phyloP scores from a whole-genome alignment of 1,139 yeast genomes.

The Suhomyces bolitotheri region DNA sequence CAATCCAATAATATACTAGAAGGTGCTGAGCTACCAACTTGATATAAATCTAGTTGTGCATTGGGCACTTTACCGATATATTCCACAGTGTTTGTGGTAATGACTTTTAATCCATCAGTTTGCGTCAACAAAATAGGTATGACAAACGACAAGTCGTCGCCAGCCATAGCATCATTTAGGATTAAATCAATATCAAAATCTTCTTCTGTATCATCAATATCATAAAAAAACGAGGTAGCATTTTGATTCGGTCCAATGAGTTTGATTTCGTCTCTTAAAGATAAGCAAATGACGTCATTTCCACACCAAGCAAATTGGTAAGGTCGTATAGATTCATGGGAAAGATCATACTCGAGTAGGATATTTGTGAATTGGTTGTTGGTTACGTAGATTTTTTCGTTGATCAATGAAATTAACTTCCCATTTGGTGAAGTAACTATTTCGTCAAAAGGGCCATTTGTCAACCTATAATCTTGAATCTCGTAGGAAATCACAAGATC shows the following conservation, averaged over 20 bases:
- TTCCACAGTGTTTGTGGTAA: constrained; percentile 60
- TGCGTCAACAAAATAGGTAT: constrained; percentile 51
- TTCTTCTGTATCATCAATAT: constrained; percentile 35
- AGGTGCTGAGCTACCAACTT: constrained; percentile 81
- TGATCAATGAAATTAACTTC: constrained; percentile 59
- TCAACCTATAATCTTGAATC: constrained; percentile 36
- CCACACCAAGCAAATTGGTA: constrained; percentile 78
- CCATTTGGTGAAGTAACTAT: constrained; percentile 62
- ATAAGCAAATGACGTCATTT: constrained; percentile 70
- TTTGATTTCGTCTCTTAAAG: constrained; percentile 63
- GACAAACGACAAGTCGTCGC: constrained; percentile 30
- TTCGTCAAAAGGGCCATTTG: constrained; percentile 59
- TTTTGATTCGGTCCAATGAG: constrained; percentile 75
- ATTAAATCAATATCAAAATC: constrained; percentile 29
- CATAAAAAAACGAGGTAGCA: constrained; percentile 49
- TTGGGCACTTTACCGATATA: constrained; percentile 66
- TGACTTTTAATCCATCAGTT: constrained; percentile 68
- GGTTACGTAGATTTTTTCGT: constrained; percentile 51
- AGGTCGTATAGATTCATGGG: constrained; percentile 37
- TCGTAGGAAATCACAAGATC: constrained; percentile 30
- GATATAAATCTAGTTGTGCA: constrained; percentile 62
- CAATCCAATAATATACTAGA: constrained; percentile 83
- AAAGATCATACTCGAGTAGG: constrained; percentile 52
- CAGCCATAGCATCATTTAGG: constrained; percentile 15
- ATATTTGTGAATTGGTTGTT: constrained; percentile 52